phyloP scores from a whole-genome alignment of 2,329 filamentous ascomycete genomes.

The Epichloe uncinata region DNA sequence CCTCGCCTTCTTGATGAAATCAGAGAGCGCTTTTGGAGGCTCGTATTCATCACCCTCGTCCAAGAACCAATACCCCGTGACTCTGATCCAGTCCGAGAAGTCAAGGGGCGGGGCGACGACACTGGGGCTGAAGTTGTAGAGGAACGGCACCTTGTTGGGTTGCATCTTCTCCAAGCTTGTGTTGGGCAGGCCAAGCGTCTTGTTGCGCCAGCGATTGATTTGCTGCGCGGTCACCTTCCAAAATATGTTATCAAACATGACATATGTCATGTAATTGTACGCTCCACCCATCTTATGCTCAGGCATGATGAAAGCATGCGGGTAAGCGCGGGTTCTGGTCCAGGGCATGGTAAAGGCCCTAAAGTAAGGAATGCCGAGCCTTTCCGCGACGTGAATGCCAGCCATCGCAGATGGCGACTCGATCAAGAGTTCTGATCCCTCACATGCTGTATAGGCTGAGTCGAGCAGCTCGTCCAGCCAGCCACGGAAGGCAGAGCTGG shows the following conservation, averaged over 20 bases:
- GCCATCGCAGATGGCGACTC: slow-evolving; percentile 96
- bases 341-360: slow-evolving; percentile 98
- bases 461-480: slow-evolving; percentile 85
- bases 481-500: slow-evolving; percentile 72
- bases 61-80: slow-evolving; percentile 97
- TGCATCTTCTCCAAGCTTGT: slow-evolving; percentile 86
- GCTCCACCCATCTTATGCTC: slow-evolving; percentile 88
- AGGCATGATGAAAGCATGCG: slow-evolving; percentile 88
- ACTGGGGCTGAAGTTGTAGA: slow-evolving; percentile 92
- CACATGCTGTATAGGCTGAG: slow-evolving; percentile 71
- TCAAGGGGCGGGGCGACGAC: slow-evolving; percentile 92
- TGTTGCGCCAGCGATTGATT: slow-evolving; percentile 85
- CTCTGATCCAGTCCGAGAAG: slow-evolving; percentile 93
- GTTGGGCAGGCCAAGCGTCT: slow-evolving; percentile 60
- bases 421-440: slow-evolving; percentile 79
- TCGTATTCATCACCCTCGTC: slow-evolving; percentile 60
- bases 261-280: slow-evolving; percentile 91
- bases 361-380: slow-evolving; percentile 86
- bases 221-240: slow-evolving; percentile 89
- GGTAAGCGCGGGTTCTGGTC: slow-evolving; percentile 90
- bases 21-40: slow-evolving; percentile 60
- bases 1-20: slow-evolving; percentile 75
- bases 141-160: slow-evolving; percentile 91
- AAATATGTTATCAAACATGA: slow-evolving; percentile 93
- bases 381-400: slow-evolving; percentile 94